phyloP scores from a whole-genome alignment of 2,329 filamentous ascomycete genomes.

The Clarireedia paspali region DNA sequence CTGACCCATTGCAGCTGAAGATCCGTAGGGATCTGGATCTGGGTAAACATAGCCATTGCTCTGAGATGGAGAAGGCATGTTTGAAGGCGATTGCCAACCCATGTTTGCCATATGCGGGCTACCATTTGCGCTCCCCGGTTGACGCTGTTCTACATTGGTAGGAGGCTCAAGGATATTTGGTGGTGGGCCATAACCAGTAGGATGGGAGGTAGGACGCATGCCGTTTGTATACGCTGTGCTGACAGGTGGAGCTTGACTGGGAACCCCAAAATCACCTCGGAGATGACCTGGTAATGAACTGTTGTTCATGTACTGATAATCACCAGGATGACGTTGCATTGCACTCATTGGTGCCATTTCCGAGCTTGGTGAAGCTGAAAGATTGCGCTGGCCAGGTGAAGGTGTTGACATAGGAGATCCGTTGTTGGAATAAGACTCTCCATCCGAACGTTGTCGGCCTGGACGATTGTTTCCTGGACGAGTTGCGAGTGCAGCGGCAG shows the following conservation, averaged over 20 bases:
- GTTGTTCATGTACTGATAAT: slow-evolving; percentile 71
- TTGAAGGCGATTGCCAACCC: slow-evolving; percentile 81
- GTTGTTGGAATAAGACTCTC: slow-evolving; percentile 62
- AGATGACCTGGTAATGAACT: slow-evolving; percentile 78
- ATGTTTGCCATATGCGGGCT: slow-evolving; percentile 72
- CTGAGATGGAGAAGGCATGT: slow-evolving; percentile 52
- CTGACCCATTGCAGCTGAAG: slow-evolving; percentile 48
- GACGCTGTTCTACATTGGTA: slow-evolving; percentile 61
- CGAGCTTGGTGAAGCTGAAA: slow-evolving; percentile 72
- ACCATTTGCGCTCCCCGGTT: slow-evolving; percentile 62
- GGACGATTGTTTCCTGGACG: slow-evolving; percentile 30
- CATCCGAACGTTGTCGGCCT: slow-evolving; percentile 57
- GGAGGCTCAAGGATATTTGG: slow-evolving; percentile 67
- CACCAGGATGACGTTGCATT: slow-evolving; percentile 44
- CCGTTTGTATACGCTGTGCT: slow-evolving; percentile 48
- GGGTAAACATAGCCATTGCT: slow-evolving; percentile 68
- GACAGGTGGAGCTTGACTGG: slow-evolving; percentile 52
- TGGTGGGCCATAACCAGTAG: slow-evolving; percentile 70
- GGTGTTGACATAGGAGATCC: slow-evolving; percentile 72
- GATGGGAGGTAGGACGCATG: slow-evolving; percentile 74
- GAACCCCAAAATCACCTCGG: slow-evolving; percentile 49
- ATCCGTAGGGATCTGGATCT: slow-evolving; percentile 68
- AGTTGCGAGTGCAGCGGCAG: slow-evolving; percentile 72
- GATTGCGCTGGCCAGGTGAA: slow-evolving; percentile 70
- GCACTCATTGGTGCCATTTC: slow-evolving; percentile 63